Conservation (phyloP, 352 stramenopile species). For the Phytopythium litorale region DNA sequence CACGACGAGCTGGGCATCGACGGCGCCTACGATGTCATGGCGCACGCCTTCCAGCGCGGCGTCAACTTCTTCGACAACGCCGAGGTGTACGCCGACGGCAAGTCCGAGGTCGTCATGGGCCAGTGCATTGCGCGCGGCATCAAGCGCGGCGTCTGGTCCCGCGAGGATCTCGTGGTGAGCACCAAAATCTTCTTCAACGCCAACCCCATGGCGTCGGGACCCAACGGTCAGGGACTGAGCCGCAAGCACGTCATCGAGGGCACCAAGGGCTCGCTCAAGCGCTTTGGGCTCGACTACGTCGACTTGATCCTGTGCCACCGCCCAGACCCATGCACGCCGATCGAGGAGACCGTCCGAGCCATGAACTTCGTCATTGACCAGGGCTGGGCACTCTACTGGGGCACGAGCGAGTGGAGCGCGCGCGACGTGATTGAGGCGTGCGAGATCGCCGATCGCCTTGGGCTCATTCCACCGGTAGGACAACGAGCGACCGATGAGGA, state of each 20-base stretch:
- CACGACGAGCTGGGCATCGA: slow-evolving; percentile 41
- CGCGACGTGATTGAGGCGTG: slow-evolving; percentile 44
- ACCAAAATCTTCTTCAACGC: slow-evolving; percentile 65
- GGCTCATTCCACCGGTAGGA: slow-evolving; percentile 26
- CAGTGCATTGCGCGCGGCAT: slow-evolving; percentile 42
- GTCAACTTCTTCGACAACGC: slow-evolving; percentile 73
- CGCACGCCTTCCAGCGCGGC: slow-evolving; percentile 41
- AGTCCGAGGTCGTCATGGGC: slow-evolving; percentile 48
- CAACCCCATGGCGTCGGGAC: slow-evolving; percentile 9
- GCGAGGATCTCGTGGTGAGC: slow-evolving; percentile 56
- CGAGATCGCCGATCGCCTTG: slow-evolving; percentile 38
- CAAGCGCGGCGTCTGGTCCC: slow-evolving; percentile 30
- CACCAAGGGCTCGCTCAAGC: slow-evolving; percentile 32
- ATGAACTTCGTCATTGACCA: slow-evolving; percentile 63
- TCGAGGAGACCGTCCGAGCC: slow-evolving; percentile 47
- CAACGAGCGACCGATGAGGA: neutral
- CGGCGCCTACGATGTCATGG: slow-evolving; percentile 48
- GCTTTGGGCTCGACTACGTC: slow-evolving; percentile 41
- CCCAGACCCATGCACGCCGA: slow-evolving; percentile 39
- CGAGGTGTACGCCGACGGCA: slow-evolving; percentile 39
- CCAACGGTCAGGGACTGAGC: slow-evolving; percentile 28
- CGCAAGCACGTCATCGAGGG: slow-evolving; percentile 39
- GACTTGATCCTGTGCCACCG: slow-evolving; percentile 55
- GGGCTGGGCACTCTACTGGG: slow-evolving; percentile 42
- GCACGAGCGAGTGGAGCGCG: slow-evolving; percentile 50